phyloP scores from a whole-genome alignment of 768 basidiomycete species.

The Serendipita sp. region DNA sequence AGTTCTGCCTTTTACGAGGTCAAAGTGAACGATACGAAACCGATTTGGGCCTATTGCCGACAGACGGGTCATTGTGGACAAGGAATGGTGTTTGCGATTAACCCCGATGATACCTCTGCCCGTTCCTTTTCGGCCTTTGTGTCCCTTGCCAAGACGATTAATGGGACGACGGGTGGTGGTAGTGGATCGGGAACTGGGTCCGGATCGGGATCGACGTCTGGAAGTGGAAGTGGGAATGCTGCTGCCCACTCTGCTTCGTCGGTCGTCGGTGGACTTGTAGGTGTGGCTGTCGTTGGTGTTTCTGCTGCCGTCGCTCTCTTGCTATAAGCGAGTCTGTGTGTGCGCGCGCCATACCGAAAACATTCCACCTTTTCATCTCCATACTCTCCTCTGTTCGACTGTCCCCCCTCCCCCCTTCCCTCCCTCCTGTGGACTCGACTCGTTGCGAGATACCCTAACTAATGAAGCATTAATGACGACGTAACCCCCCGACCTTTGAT shows the following conservation, averaged over 20 bases:
- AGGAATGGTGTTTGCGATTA: conserved; percentile 47
- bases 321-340: neutral
- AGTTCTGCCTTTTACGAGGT: neutral
- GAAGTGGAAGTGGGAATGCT: neutral
- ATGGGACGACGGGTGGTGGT: conserved; percentile 28
- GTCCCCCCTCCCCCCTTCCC: neutral
- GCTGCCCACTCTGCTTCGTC: neutral
- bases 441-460: neutral
- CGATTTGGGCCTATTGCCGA: conserved; percentile 41
- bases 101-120: conserved; percentile 32
- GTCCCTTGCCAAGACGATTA: conserved; percentile 34
- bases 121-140: conserved; percentile 44
- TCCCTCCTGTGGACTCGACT: neutral
- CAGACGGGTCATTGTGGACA: conserved; percentile 34
- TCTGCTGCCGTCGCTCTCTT: neutral
- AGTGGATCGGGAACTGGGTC: neutral
- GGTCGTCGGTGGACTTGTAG: neutral
- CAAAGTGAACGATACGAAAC: conserved; percentile 27
- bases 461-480: neutral
- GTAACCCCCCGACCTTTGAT: too few species aligned
- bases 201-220: neutral
- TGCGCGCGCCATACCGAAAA: neutral
- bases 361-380: neutral
- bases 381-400: neutral
- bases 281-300: neutral